Percentiles rank a stretch among this genome's conserved stretches.
phyloP scores from a whole-genome alignment of 305 asterid species.

The Striga hermonthica region DNA sequence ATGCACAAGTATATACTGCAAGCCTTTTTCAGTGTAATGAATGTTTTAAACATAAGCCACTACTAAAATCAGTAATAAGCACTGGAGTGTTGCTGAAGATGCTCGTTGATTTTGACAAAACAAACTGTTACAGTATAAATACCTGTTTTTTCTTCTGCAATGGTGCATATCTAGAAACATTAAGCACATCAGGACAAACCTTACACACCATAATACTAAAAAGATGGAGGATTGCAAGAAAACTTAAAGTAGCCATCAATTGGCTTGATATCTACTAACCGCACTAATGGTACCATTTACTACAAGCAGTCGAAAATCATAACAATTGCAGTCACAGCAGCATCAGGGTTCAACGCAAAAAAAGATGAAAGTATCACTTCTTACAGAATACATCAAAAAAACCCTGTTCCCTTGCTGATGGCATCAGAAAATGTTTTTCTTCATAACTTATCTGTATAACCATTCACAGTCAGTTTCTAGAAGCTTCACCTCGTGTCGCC shows the following conservation, averaged over 20 bases:
- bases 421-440: slow-evolving; percentile 10
- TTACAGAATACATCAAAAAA: neutral
- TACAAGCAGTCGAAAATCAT: neutral
- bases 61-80: neutral
- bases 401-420: neutral
- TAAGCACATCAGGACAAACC: neutral
- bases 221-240: neutral
- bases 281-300: neutral
- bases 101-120: neutral
- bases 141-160: too few relatives aligned
- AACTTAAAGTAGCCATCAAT: slow-evolving; percentile 1
- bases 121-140: neutral
- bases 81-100: neutral
- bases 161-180: too few relatives aligned
- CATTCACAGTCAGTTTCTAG: slow-evolving; percentile 1
- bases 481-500: neutral
- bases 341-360: neutral
- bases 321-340: neutral
- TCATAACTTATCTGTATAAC: neutral
- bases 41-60: neutral
- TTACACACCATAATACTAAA: neutral
- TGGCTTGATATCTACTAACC: neutral
- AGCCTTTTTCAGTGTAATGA: slow-evolving; percentile 25
- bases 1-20: slow-evolving; percentile 4
- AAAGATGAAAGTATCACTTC: neutral